Base-by-base conservation (phyloP, 2,329 filamentous ascomycete species). In the Fusarium tupiense region DNA sequence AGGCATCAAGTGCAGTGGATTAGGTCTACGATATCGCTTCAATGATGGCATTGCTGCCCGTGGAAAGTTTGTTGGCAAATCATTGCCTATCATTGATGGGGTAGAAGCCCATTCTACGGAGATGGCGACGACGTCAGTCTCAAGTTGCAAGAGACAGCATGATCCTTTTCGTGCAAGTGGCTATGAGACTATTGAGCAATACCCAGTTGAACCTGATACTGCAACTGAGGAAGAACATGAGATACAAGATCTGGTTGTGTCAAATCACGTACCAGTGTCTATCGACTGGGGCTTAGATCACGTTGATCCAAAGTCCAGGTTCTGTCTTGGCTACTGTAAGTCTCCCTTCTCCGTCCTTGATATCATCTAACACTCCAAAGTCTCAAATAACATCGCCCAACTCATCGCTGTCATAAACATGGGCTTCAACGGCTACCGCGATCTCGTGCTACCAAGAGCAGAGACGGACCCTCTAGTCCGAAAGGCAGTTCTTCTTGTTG, bases 321-420 rank as follows among this genome's bases (percentile, higher is more conserved):
- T 74, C 24, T 76, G 65, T 29, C 74, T 76, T 1, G 72, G 74
- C 16, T 76, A 76, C 22, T 76, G 75, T 53, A 35, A 8, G 75
- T 52, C 0, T 2, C 9, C 20, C 10, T 12, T 12, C 6, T 0
- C 4, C 1, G 0, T 6, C 4, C 7, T 3, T 2, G n/a, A 17
- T 5, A 10, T 1, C 2, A 2, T 20, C 64, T 77, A 62, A 75
- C 58, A 8, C 2, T 8, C 0, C 0, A 5, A 8, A 77, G 75
- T 77, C 26, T 77, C 75, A 6, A 75, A 74, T 5, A 64, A 77
- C 13, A 77, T 77, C 16, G 75, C 75, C 14, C 64, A 77, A 9
- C 65, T 77, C 8, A 77, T 77, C 7, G 71, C 75, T 0, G 75
- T 77, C 14, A 77, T 77, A 14, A 77, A 77, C n/a, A 50, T 77